These are phyloP conservation scores for Suillus alpinus DNA, from an alignment of 768 basidiomycete genomes.

Conservation along the genomic window DNA sequence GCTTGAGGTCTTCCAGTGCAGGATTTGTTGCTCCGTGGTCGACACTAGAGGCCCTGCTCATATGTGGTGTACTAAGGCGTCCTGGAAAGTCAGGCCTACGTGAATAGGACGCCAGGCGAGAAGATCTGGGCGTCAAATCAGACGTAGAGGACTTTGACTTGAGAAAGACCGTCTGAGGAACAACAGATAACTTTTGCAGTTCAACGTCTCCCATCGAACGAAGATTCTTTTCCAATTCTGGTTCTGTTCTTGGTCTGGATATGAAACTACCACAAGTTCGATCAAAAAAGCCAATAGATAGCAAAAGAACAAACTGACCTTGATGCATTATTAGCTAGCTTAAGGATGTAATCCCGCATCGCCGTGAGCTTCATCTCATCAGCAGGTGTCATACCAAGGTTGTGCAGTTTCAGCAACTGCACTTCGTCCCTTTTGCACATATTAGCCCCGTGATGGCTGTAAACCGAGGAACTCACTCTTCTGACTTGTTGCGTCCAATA, in stretches of 20 bases:
- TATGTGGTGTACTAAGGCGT: conserved; percentile 50
- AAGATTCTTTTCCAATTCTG: conserved; percentile 60
- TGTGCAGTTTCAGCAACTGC: conserved; percentile 75
- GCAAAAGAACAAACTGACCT: conserved; percentile 47
- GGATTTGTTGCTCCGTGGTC: conserved; percentile 49
- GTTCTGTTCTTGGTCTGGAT: conserved; percentile 60
- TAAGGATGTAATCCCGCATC: conserved; percentile 85
- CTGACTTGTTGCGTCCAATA: conserved; percentile 54
- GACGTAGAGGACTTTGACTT: conserved; percentile 43
- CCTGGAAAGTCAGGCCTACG: conserved; percentile 41
- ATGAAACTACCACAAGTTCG: conserved; percentile 50
- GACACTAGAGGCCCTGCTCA: conserved; percentile 45
- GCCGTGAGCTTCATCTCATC: conserved; percentile 88
- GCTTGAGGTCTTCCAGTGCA: conserved; percentile 75
- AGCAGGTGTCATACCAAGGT: conserved; percentile 77
- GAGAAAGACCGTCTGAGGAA: conserved; percentile 89
- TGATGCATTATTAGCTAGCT: conserved; percentile 74
- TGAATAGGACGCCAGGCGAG: conserved; percentile 36
- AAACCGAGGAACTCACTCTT: conserved; percentile 65
- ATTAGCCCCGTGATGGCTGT: neutral
- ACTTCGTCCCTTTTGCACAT: conserved; percentile 61
- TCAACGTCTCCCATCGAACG: conserved; percentile 68
- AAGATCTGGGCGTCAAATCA: conserved; percentile 36
- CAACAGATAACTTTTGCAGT: conserved; percentile 83
- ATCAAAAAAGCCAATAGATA: conserved; percentile 8